Evolutionary conservation across 148 eudicot species (phyloP).

Genomic region (Cornus suecica): DNA sequence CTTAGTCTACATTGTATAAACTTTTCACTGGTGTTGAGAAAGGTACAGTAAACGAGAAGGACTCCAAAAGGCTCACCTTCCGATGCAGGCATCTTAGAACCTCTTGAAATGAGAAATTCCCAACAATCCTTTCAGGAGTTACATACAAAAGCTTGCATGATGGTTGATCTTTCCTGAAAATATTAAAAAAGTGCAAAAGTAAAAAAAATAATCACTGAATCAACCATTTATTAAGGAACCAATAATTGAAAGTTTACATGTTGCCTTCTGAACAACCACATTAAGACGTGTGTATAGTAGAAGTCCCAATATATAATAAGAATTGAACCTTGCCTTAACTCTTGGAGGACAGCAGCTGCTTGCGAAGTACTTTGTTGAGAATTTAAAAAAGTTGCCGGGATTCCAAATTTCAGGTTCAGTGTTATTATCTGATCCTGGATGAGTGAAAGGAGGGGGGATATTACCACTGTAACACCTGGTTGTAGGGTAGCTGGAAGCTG

Average conservation of each 20-base stretch:
- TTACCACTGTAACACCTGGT: constrained; percentile 87
- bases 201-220: not conserved
- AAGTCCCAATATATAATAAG: not conserved
- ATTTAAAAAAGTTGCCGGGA: constrained; percentile 90
- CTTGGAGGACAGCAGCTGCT: constrained; percentile 81
- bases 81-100: constrained; percentile 54
- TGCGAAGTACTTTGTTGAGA: constrained; percentile 91
- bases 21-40: not conserved
- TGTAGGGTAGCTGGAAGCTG: constrained; percentile 93
- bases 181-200: constrained; percentile 8
- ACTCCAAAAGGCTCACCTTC: constrained; percentile 49
- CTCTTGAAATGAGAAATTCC: constrained; percentile 73
- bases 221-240: not conserved
- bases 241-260: not conserved
- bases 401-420: constrained; percentile 82
- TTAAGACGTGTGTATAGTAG: not conserved
- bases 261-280: not conserved
- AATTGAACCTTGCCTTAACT: constrained; percentile 57
- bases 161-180: constrained; percentile 76
- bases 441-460: constrained; percentile 94
- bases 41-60: not conserved
- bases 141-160: constrained; percentile 98
- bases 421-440: constrained; percentile 98
- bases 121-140: constrained; percentile 94
- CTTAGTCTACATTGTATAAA: constrained; percentile 11